Conservation (phyloP, 1,284 basidiomycete genomes). For the Ceratobasidium sp. region DNA sequence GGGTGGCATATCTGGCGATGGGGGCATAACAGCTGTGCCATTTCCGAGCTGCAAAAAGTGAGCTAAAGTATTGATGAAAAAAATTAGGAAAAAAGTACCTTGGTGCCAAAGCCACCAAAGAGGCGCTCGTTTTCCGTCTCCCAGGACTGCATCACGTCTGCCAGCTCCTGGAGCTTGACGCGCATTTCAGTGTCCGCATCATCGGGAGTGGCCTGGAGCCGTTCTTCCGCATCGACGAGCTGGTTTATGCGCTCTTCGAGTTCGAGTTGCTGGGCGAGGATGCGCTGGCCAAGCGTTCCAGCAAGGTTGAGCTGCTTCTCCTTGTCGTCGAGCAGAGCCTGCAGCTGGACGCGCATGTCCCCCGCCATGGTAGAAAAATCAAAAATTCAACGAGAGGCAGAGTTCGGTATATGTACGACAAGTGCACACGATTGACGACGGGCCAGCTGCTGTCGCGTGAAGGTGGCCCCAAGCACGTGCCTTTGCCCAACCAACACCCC, state of each 20-base stretch:
- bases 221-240: constrained; percentile 72
- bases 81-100: constrained; percentile 61
- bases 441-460: constrained; percentile 40
- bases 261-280: constrained; percentile 91
- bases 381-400: constrained; percentile 30
- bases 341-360: constrained; percentile 80
- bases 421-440: constrained; percentile 27
- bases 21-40: constrained; percentile 32
- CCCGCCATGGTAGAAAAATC: constrained; percentile 40
- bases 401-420: constrained; percentile 38
- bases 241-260: constrained; percentile 87
- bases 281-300: constrained; percentile 88
- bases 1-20: constrained; percentile 42
- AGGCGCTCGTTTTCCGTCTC: constrained; percentile 86
- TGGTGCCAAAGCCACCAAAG: constrained; percentile 75
- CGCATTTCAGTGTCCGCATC: constrained; percentile 71
- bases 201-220: constrained; percentile 68
- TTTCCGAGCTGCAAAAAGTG: constrained; percentile 37
- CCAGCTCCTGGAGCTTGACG: constrained; percentile 80
- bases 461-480: constrained; percentile 40
- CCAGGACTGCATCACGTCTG: constrained; percentile 82
- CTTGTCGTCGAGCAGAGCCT: constrained; percentile 86
- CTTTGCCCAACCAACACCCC: constrained; percentile 12
- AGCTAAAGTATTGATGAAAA: constrained; percentile 37
- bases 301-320: constrained; percentile 91